Percentiles rank a stretch among this genome's conserved stretches.
Conservation (phyloP, 2,329 filamentous ascomycete species). For the Pestalotiopsis sp. region DNA sequence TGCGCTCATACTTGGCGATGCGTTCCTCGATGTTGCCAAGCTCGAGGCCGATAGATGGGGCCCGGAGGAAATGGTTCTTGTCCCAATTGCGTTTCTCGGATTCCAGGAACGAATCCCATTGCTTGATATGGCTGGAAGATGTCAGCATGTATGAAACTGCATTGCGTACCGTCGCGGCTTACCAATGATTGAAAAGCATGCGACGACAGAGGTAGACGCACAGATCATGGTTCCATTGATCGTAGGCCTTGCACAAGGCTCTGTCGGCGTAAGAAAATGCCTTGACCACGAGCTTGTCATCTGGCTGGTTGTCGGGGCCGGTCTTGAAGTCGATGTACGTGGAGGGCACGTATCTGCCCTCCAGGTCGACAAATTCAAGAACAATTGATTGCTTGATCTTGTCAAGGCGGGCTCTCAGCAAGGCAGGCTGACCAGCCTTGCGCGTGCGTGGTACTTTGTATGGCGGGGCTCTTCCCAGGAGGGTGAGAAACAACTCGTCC, state of each 20-base stretch:
- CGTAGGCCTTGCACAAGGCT: background rate
- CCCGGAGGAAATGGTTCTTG: background rate
- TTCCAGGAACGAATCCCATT: background rate
- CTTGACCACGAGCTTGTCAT: background rate
- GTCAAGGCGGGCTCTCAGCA: background rate
- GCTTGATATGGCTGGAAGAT: background rate
- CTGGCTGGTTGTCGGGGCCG: background rate
- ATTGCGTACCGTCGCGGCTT: background rate
- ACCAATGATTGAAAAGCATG: background rate
- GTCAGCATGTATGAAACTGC: background rate
- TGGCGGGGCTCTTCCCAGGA: background rate
- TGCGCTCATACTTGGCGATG: background rate
- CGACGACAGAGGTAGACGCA: background rate
- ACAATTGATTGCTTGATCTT: background rate
- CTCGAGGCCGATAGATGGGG: background rate
- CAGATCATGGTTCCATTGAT: background rate
- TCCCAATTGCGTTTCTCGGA: background rate
- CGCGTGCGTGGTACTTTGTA: background rate
- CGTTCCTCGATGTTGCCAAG: background rate
- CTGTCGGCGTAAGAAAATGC: background rate
- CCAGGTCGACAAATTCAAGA: rapidly evolving
- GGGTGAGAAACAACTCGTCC: no score
- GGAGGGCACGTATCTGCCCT: background rate
- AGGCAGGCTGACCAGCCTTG: background rate
- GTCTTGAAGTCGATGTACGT: background rate